A percentile compares a stretch with the other conserved stretches of the same genome.
Evolutionary conservation across 257 asterid species (phyloP).

Genomic region (Petrea volubilis): DNA sequence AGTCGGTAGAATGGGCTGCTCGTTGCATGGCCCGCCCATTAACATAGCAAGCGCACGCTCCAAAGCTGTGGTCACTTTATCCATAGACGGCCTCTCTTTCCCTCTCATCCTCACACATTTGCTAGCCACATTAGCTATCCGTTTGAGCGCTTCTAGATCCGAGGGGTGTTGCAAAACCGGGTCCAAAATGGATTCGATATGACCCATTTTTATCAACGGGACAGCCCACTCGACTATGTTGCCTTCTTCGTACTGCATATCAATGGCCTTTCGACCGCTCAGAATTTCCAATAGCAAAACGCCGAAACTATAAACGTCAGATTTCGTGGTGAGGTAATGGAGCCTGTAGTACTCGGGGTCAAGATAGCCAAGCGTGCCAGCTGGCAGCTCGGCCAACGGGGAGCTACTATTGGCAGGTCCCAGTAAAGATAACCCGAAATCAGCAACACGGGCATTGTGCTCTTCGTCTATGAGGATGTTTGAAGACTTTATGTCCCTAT

Average conservation of each 20-base stretch:
- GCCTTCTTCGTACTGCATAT: conserved; percentile 75
- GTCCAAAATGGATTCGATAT: conserved; percentile 52
- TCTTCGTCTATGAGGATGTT: conserved; percentile 82
- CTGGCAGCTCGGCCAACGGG: conserved; percentile 74
- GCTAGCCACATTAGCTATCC: conserved; percentile 68
- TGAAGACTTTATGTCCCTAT: conserved; percentile 76
- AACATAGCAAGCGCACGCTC: conserved; percentile 68
- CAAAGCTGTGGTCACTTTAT: conserved; percentile 68
- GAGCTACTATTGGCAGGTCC: conserved; percentile 82
- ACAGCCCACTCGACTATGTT: conserved; percentile 84
- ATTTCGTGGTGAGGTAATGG: conserved; percentile 77
- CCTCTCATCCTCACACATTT: conserved; percentile 87
- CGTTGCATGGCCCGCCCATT: conserved; percentile 74
- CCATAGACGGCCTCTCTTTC: conserved; percentile 84
- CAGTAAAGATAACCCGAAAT: conserved; percentile 71
- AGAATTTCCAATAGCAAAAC: conserved; percentile 71
- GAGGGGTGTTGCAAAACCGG: conserved; percentile 52
- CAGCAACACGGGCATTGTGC: conserved; percentile 79
- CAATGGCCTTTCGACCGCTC: conserved; percentile 75
- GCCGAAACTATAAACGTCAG: conserved; percentile 76
- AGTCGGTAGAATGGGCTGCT: conserved; percentile 75
- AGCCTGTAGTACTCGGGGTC: conserved; percentile 81
- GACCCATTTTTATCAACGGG: conserved; percentile 64
- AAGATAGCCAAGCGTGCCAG: conserved; percentile 76
- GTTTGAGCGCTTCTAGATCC: conserved; percentile 60